Conservation (phyloP, 495 filamentous ascomycete species). For the Apiosordaria backusii region DNA sequence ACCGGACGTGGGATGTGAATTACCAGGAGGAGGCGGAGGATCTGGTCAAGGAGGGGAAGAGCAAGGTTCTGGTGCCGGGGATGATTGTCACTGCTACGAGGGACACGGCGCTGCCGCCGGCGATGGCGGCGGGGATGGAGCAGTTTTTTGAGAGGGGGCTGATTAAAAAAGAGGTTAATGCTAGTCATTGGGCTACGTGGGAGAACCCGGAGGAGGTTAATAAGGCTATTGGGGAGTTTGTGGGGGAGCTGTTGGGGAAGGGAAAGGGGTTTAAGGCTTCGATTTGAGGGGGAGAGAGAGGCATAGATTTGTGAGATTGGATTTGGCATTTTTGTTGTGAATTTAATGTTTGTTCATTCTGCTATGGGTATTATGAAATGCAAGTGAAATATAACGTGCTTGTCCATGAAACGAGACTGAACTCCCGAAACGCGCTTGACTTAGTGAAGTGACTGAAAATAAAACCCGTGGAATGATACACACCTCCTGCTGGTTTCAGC, state of each 20-base stretch:
- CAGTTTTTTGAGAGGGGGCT: slow-evolving; percentile 55
- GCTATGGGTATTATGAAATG: not conserved
- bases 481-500: not conserved
- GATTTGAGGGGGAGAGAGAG: slow-evolving; percentile 16
- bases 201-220: slow-evolving; percentile 58
- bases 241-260: slow-evolving; percentile 24
- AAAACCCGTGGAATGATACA: not conserved
- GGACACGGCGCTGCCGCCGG: slow-evolving; percentile 64
- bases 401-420: not conserved
- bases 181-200: slow-evolving; percentile 68
- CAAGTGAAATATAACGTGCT: not conserved
- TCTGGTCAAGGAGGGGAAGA: slow-evolving; percentile 32
- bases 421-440: not conserved
- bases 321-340: not conserved
- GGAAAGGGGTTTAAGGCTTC: slow-evolving; percentile 23
- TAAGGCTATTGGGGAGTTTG: slow-evolving; percentile 37
- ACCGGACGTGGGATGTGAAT: slow-evolving; percentile 67
- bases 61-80: slow-evolving; percentile 59
- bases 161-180: slow-evolving; percentile 54
- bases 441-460: not conserved
- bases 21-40: slow-evolving; percentile 65
- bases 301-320: not conserved
- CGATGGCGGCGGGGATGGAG: slow-evolving; percentile 65
- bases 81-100: slow-evolving; percentile 71
- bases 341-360: not conserved